Conservation (phyloP, 345 rosid genomes). For the Rubroshorea leprosula region DNA sequence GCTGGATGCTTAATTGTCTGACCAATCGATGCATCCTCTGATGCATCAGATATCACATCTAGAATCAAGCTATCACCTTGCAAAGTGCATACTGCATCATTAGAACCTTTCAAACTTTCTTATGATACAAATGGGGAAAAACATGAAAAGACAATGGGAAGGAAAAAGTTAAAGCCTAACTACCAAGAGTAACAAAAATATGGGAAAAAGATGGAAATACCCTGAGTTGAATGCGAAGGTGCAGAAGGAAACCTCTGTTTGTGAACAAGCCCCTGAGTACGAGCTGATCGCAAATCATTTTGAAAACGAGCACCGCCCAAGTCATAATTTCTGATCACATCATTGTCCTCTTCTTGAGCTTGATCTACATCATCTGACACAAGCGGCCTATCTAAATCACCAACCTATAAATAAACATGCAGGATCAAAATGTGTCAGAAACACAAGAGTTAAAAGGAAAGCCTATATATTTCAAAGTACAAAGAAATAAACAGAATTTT, state of each 20-base stretch:
- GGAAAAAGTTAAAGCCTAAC: conserved; percentile 11
- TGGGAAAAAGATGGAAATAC: conserved; percentile 21
- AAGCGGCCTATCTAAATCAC: conserved; percentile 73
- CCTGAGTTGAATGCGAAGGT: conserved; percentile 41
- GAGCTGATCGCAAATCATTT: conserved; percentile 50
- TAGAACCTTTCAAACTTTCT: conserved; percentile 2
- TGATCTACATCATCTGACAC: conserved; percentile 42
- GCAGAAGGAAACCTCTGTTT: conserved; percentile 61
- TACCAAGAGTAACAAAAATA: conserved; percentile 5
- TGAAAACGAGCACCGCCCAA: conserved; percentile 63
- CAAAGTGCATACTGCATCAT: conserved; percentile 8
- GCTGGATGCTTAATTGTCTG: conserved; percentile 57
- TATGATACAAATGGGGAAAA: too few relatives aligned
- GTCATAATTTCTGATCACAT: conserved; percentile 50
- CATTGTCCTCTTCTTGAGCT: conserved; percentile 43
- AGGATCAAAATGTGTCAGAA: conserved; percentile 12
- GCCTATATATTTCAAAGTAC: background rate
- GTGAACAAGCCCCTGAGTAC: conserved; percentile 45
- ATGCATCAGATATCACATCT: conserved; percentile 50
- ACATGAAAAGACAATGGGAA: too few relatives aligned
- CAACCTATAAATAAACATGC: conserved; percentile 29
- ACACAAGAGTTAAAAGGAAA: background rate
- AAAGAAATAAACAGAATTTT: background rate
- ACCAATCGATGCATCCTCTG: conserved; percentile 51
- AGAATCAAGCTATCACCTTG: conserved; percentile 62